Percentiles rank a stretch among this genome's conserved stretches.
These are phyloP conservation scores for Paraconiothyrium sp. DNA, from an alignment of 2,329 filamentous ascomycete genomes.

Conservation along the genomic window DNA sequence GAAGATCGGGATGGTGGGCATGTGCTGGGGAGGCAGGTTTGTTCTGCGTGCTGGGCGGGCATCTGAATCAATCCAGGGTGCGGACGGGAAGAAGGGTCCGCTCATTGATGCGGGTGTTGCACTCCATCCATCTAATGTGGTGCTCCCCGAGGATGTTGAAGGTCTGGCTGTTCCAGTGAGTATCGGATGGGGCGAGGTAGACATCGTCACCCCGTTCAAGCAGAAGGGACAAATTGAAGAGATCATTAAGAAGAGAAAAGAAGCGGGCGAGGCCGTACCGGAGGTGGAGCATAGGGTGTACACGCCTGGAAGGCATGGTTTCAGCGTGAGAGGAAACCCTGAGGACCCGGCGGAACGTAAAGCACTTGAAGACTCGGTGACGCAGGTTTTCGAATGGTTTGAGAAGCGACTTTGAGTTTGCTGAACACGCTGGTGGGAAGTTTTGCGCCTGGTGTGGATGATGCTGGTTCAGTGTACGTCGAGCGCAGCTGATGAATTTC, in stretches of 20 bases:
- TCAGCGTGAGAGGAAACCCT: constrained; percentile 37
- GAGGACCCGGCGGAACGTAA: constrained; percentile 31
- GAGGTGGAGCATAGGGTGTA: constrained; percentile 30
- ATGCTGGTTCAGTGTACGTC: neutral
- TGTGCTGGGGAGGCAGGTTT: constrained; percentile 51
- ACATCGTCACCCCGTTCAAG: constrained; percentile 23
- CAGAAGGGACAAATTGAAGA: constrained; percentile 31
- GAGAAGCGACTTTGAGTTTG: constrained; percentile 29
- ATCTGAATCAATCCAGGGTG: constrained; percentile 42
- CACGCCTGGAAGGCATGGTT: constrained; percentile 35
- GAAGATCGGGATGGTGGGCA: constrained; percentile 47
- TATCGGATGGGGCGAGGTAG: constrained; percentile 31
- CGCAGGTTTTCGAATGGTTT: constrained; percentile 36
- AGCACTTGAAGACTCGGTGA: constrained; percentile 31
- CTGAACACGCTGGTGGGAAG: neutral
- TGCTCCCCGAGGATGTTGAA: constrained; percentile 44
- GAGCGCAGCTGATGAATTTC: neutral
- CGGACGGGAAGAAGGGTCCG: constrained; percentile 43
- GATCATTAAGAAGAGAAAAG: constrained; percentile 21
- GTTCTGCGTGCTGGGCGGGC: constrained; percentile 26
- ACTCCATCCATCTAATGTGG: constrained; percentile 50
- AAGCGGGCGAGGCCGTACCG: constrained; percentile 23
- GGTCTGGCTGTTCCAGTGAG: constrained; percentile 28
- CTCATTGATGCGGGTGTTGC: constrained; percentile 52
- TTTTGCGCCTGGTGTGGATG: neutral